Evolutionary conservation across 306 rosid genomes (phyloP), one percentile per base, ranked within the genome.

Genomic region (Hippophae gyantsensis): DNA sequence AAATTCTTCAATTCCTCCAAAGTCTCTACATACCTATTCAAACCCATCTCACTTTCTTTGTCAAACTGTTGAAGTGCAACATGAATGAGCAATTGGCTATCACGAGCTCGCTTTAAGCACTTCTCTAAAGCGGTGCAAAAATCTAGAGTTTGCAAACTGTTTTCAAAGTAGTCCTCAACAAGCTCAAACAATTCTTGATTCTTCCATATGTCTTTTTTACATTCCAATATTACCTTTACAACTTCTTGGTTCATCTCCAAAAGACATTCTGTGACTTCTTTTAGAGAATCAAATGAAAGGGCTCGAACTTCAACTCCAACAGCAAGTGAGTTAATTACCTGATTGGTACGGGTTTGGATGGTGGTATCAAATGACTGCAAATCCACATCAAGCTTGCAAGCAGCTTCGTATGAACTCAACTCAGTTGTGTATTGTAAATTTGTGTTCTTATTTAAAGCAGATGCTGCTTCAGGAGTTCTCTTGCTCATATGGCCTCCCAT

Each of bases 121-220:
- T 78, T 87, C 52, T 87, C 96, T 63, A 90, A 82, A 18, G 86
- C 92, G 41, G 95, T 76, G 42, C 96, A 90, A 79, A 90, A 90
- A 74, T 90, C 98, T 9, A 90, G 49, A 25, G 96, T 85, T 63
- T 85, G 85, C 57, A 90, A 81, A 67, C 98, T 90, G 43, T 84
- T 90, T 69, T 90, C 92, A 58, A 90, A 90, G 73, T 90, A 90
- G 56, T 90, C 98, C 52, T 90, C 98, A 1, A 90, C 95, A 0
- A 90, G 79, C 45, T 90, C 98, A 50, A 87, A 90, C 72, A 87
- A 52, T 18, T 90, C 98, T 10, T 79, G 86, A 66, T 81, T 85
- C 62, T 85, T 87, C 98, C 98, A 90, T 62, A 90, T 87, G 47
- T 90, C 98, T 72, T 85, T 80, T 84, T 90, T 90, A 86, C 95